Evolutionary conservation across 176 grass and related monocot species (phyloP).

Genomic region (Oryza punctata): DNA sequence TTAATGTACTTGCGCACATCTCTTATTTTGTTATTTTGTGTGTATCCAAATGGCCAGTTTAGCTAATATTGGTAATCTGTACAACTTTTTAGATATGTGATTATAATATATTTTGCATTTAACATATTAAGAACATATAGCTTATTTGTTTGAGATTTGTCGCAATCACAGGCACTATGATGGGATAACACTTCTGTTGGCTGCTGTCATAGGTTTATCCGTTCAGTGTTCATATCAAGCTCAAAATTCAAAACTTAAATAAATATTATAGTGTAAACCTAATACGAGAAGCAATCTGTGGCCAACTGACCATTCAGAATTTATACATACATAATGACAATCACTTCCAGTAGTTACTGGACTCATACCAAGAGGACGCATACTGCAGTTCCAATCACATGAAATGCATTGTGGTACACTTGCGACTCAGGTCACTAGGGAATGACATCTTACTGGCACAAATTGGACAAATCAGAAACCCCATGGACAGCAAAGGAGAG

Average conservation of each 20-base stretch:
- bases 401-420: no score
- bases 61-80: not conserved
- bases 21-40: not conserved
- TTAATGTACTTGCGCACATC: not conserved
- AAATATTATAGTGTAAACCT: not conserved
- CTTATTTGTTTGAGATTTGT: no score
- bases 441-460: no score
- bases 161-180: not conserved
- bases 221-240: not conserved
- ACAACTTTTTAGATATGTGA: not conserved
- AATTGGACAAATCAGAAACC: no score
- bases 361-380: no score
- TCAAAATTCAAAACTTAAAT: not conserved
- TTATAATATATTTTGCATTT: not conserved
- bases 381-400: no score
- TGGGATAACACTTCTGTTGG: constrained; percentile 19
- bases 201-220: not conserved
- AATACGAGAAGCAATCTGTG: constrained; percentile 21
- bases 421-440: no score
- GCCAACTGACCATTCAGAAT: not conserved
- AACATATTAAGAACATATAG: no score
- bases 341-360: not conserved
- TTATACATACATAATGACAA: constrained; percentile 11
- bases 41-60: not conserved
- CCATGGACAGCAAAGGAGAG: no score